Percentiles rank a stretch among this genome's conserved stretches.
Conservation (phyloP, 148 eudicot genomes). For the Salicornia ramosissima region DNA sequence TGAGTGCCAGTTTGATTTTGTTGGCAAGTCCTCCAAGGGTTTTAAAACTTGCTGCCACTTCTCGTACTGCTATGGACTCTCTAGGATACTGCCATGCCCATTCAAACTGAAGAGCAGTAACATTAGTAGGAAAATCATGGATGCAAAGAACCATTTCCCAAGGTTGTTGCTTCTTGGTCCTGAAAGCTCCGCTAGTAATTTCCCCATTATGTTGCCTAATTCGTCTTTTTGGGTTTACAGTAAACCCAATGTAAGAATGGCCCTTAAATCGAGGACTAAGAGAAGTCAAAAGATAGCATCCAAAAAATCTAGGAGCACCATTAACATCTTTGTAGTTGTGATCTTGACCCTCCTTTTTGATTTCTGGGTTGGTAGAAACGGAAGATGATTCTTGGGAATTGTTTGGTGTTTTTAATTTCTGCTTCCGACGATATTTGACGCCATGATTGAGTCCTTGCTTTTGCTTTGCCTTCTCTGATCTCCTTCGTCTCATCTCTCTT, state of each 20-base stretch:
- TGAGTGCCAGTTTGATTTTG: constrained; percentile 73
- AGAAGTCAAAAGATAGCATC: constrained; percentile 72
- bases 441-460: not conserved
- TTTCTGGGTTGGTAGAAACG: not conserved
- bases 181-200: constrained; percentile 61
- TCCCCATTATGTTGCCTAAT: constrained; percentile 95
- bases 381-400: not conserved
- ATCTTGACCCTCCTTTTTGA: not conserved
- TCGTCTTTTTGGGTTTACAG: constrained; percentile 78
- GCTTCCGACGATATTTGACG: not conserved
- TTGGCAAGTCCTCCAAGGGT: constrained; percentile 68
- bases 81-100: constrained; percentile 99
- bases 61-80: constrained; percentile 68
- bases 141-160: constrained; percentile 96
- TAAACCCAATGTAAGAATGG: constrained; percentile 90
- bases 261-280: constrained; percentile 84
- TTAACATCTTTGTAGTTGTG: not conserved
- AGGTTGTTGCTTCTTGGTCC: constrained; percentile 75
- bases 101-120: constrained; percentile 95
- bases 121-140: constrained; percentile 79
- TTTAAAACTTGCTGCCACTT: constrained; percentile 66
- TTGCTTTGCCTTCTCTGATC: constrained; percentile 16
- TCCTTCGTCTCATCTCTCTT: constrained; percentile 24
- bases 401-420: too few relatives aligned
- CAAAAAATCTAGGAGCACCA: constrained; percentile 32